Evolutionary conservation across 1,284 basidiomycete species (phyloP).

Genomic region (Ustilago crameri): DNA sequence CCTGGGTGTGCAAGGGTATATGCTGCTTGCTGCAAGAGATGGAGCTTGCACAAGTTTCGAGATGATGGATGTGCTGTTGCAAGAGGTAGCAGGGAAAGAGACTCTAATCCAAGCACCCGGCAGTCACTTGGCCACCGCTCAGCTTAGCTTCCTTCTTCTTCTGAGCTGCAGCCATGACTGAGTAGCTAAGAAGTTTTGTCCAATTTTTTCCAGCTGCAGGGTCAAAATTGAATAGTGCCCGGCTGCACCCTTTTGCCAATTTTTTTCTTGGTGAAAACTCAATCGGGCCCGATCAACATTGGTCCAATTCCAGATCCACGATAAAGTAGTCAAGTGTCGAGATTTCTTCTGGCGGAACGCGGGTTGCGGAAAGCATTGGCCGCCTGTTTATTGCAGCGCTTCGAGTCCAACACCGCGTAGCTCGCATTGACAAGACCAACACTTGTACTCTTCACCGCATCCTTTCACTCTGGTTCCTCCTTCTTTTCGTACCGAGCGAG

Average conservation of each 20-base stretch:
- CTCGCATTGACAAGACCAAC: constrained; percentile 13
- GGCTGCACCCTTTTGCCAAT: constrained; percentile 1
- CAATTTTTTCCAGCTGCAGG: constrained; percentile 18
- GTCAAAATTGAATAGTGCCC: constrained; percentile 9
- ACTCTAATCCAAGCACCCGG: not conserved
- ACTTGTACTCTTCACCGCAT: not conserved
- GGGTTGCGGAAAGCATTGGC: constrained; percentile 6
- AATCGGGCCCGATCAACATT: too few species aligned
- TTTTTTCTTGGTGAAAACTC: too few species aligned
- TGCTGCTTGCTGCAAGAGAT: constrained; percentile 2
- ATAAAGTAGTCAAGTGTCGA: not conserved
- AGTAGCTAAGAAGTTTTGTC: constrained; percentile 21
- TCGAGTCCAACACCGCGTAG: constrained; percentile 1
- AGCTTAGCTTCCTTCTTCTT: constrained; percentile 5
- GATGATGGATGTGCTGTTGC: not conserved
- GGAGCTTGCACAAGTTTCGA: constrained; percentile 9
- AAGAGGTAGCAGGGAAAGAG: not conserved
- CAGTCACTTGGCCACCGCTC: not conserved
- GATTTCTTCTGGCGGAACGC: constrained; percentile 15
- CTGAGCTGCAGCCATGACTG: not conserved
- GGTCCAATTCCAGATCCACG: constrained; percentile 5
- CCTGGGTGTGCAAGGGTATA: not conserved
- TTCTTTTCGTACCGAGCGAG: not conserved
- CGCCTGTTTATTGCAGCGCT: constrained; percentile 5
- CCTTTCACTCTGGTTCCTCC: not conserved